phyloP scores from a whole-genome alignment of 768 basidiomycete species.

The Hericium rajendrae region DNA sequence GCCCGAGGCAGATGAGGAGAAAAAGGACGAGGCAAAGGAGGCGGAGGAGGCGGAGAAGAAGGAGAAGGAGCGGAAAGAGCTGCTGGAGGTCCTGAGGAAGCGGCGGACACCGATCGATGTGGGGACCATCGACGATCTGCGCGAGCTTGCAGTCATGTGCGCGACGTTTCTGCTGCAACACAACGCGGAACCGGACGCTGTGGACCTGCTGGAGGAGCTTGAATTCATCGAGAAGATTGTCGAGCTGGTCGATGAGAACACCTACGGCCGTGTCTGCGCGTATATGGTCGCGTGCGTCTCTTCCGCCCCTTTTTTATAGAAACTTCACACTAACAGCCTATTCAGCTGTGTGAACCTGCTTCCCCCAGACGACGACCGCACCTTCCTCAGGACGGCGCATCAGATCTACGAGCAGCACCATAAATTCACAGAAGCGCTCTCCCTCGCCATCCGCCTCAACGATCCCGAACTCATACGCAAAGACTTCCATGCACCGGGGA shows the following conservation, averaged over 20 bases:
- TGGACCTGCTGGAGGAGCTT: slow-evolving; percentile 88
- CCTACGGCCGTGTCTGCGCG: slow-evolving; percentile 80
- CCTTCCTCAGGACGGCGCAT: slow-evolving; percentile 84
- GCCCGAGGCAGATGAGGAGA: neutral
- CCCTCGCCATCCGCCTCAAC: slow-evolving; percentile 76
- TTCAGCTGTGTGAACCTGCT: slow-evolving; percentile 78
- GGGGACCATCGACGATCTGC: slow-evolving; percentile 67
- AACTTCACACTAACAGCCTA: slow-evolving; percentile 4
- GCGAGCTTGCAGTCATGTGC: slow-evolving; percentile 70
- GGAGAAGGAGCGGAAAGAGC: slow-evolving; percentile 19
- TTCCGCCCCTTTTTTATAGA: slow-evolving; percentile 1
- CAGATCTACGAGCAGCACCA: slow-evolving; percentile 78
- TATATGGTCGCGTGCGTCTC: slow-evolving; percentile 84
- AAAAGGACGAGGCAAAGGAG: slow-evolving; percentile 6
- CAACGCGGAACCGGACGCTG: slow-evolving; percentile 97
- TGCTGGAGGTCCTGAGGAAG: slow-evolving; percentile 23
- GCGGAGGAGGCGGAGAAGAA: slow-evolving; percentile 13
- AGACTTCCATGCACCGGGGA: slow-evolving; percentile 85
- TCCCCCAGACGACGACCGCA: slow-evolving; percentile 84
- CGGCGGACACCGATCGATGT: slow-evolving; percentile 24
- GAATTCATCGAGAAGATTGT: slow-evolving; percentile 79
- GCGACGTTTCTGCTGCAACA: slow-evolving; percentile 84
- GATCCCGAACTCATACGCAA: slow-evolving; percentile 71
- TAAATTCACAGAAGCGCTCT: slow-evolving; percentile 86
- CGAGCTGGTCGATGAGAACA: slow-evolving; percentile 77